Conservation (phyloP, 2,329 filamentous ascomycete species). For the Xylaria multiplex region DNA sequence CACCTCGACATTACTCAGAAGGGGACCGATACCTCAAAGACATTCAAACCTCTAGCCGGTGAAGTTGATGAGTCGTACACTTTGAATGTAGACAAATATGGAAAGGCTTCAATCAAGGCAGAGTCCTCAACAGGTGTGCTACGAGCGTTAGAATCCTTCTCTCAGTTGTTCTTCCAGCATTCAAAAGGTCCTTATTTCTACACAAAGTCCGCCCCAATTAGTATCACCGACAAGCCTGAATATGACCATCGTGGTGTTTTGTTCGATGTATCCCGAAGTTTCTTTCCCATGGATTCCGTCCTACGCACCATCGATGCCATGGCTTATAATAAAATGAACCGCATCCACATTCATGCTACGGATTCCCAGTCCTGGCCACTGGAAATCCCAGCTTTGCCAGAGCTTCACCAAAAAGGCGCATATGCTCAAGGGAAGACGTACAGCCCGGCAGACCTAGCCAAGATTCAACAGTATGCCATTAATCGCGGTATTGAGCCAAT, state of each 20-base stretch:
- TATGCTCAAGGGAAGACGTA: slow-evolving; percentile 76
- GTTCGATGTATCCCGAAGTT: slow-evolving; percentile 80
- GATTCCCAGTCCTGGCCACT: slow-evolving; percentile 89
- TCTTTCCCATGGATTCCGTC: slow-evolving; percentile 73
- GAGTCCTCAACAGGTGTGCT: slow-evolving; percentile 75
- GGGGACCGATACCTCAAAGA: slow-evolving; percentile 59
- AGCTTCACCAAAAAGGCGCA: slow-evolving; percentile 76
- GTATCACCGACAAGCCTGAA: slow-evolving; percentile 76
- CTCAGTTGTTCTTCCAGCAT: slow-evolving; percentile 82
- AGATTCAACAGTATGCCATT: slow-evolving; percentile 76
- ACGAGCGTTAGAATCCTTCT: slow-evolving; percentile 78
- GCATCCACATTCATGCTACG: slow-evolving; percentile 82
- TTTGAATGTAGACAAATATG: slow-evolving; percentile 67
- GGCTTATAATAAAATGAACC: slow-evolving; percentile 84
- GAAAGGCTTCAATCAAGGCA: slow-evolving; percentile 71
- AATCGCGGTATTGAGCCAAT: slow-evolving; percentile 76
- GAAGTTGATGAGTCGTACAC: slow-evolving; percentile 81
- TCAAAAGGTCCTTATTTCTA: slow-evolving; percentile 69
- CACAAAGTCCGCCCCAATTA: slow-evolving; percentile 75
- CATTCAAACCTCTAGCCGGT: slow-evolving; percentile 69
- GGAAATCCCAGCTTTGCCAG: slow-evolving; percentile 78
- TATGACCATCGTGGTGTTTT: slow-evolving; percentile 83
- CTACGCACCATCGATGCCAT: slow-evolving; percentile 79
- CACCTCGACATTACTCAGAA: slow-evolving; percentile 72
- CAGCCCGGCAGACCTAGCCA: slow-evolving; percentile 69